phyloP scores from a whole-genome alignment of 176 grass and related monocot genomes.

The Zoysia pacifica region DNA sequence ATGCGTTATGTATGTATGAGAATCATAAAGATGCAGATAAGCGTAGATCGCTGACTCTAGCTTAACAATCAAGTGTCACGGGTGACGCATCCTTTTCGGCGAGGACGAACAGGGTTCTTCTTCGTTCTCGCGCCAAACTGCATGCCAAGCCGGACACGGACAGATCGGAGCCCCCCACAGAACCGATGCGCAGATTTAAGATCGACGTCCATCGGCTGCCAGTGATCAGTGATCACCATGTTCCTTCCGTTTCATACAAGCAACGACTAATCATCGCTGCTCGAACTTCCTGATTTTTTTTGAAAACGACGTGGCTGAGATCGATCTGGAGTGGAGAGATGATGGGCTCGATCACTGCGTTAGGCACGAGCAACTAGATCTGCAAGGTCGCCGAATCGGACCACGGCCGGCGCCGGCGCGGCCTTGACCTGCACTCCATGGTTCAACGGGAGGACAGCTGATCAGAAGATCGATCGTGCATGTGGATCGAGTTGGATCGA shows the following conservation, averaged over 20 bases:
- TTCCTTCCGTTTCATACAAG: not conserved
- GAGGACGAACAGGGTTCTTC: not conserved
- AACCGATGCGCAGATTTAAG: not conserved
- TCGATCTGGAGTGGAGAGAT: not conserved
- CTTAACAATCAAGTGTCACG: constrained; percentile 9
- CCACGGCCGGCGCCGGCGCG: not conserved
- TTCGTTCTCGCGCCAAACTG: not conserved
- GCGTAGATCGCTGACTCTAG: not conserved
- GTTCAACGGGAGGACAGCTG: no score
- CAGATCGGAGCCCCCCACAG: not conserved
- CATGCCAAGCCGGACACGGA: not conserved
- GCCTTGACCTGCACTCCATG: not conserved
- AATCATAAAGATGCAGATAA: not conserved
- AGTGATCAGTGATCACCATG: not conserved
- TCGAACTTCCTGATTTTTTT: not conserved
- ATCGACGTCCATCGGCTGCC: not conserved
- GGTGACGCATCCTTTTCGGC: not conserved
- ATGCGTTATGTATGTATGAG: not conserved
- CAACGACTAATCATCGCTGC: not conserved
- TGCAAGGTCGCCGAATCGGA: not conserved
- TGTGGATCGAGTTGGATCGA: no score
- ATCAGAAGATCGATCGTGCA: no score
- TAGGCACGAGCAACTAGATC: constrained; percentile 1
- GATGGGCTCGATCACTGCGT: not conserved
- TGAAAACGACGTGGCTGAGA: not conserved